Conservation (phyloP, 805 yeast genomes). For the Candida stauntonica region DNA sequence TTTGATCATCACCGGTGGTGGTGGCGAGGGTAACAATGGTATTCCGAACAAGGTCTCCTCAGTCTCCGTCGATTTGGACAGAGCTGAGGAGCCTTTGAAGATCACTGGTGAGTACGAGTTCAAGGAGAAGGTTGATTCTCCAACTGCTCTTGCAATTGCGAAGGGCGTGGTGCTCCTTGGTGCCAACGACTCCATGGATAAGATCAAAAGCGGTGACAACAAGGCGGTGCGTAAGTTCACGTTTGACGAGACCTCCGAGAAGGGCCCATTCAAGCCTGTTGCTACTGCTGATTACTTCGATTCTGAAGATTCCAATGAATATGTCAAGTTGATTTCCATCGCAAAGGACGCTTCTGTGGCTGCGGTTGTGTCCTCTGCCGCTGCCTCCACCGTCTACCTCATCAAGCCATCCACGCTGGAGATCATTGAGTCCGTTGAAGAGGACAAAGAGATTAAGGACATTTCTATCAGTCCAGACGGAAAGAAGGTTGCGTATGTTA, state of each 20-base stretch:
- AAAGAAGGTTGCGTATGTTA: conserved; percentile 57
- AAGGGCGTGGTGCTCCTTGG: conserved; percentile 56
- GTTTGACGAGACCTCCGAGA: conserved; percentile 6
- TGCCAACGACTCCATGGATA: conserved; percentile 62
- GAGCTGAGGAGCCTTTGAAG: conserved; percentile 40
- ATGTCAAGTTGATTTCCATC: conserved; percentile 53
- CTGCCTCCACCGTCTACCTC: conserved; percentile 54
- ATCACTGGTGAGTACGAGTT: conserved; percentile 59
- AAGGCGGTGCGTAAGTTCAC: conserved; percentile 65
- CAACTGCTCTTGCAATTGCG: conserved; percentile 69
- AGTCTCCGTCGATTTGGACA: conserved; percentile 49
- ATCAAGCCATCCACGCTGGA: conserved; percentile 54
- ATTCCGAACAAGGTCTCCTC: conserved; percentile 80
- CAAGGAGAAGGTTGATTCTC: conserved; percentile 74
- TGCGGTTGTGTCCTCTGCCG: conserved; percentile 62
- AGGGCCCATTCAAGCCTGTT: conserved; percentile 49
- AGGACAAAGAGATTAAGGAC: conserved; percentile 52
- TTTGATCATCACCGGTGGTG: conserved; percentile 84
- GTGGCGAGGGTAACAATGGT: conserved; percentile 91
- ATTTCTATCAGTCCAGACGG: conserved; percentile 66
- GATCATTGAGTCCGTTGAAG: conserved; percentile 46
- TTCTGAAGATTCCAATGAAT: conserved; percentile 46
- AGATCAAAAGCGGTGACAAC: conserved; percentile 57
- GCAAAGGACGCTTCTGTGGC: conserved; percentile 59
- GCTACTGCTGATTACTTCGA: conserved; percentile 55